Percentiles rank a stretch among this genome's conserved stretches.
Evolutionary conservation across 805 yeast species (phyloP).

Genomic region (Pichia phayaonensis): DNA sequence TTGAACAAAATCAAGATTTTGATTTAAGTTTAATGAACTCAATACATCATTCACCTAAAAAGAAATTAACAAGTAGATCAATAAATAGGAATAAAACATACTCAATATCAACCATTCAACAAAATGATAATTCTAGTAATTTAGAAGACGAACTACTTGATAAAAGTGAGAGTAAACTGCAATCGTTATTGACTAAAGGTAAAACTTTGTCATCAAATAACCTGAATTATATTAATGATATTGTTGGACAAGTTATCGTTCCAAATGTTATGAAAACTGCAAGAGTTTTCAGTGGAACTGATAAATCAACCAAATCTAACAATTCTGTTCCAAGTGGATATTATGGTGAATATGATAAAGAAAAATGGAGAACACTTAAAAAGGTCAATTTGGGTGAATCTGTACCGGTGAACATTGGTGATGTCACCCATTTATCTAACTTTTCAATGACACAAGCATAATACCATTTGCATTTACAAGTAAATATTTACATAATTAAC

Average conservation of each 20-base stretch:
- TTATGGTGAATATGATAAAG: slow-evolving; percentile 58
- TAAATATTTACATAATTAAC: neutral
- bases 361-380: slow-evolving; percentile 53
- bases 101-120: neutral
- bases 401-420: neutral
- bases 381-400: slow-evolving; percentile 8
- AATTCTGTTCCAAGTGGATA: slow-evolving; percentile 48
- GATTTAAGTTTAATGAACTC: slow-evolving; percentile 23
- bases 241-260: neutral
- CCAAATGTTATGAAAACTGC: neutral
- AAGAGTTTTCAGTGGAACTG: slow-evolving; percentile 16
- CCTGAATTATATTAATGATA: neutral
- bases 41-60: slow-evolving; percentile 23
- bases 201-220: neutral
- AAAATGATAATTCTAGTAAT: too few relatives aligned
- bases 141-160: neutral
- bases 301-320: slow-evolving; percentile 16
- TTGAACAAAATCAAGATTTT: slow-evolving; percentile 15
- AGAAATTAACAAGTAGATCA: slow-evolving; percentile 5
- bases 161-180: neutral
- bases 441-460: neutral
- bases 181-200: neutral
- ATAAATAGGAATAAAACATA: neutral
- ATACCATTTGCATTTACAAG: too few relatives aligned
- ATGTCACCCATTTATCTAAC: neutral